Base-by-base conservation (phyloP, 2,329 filamentous ascomycete genomes). In the Westerdykella ornata region DNA sequence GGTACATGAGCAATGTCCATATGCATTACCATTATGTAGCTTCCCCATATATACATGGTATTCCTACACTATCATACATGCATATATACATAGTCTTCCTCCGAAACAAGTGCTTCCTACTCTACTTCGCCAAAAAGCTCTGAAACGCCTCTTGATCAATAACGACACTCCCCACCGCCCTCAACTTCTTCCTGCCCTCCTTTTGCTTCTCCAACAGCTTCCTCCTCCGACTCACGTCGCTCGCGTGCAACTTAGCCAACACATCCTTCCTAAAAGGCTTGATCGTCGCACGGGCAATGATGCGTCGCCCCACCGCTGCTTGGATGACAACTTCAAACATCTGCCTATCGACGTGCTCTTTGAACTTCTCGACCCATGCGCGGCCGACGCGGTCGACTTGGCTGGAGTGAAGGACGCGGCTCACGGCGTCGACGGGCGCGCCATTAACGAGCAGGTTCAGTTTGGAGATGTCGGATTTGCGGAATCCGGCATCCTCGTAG, bases 301-400 rank as follows among this genome's bases (percentile, higher is more conserved):
- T 82, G 38, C 83, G 79, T 53, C 80, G 81, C 3, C 89, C 90
- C 0, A 85, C 84, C 0, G 85, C 83, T 3, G 92, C 90, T 67
- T 98, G 92, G 49, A 98, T 97, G 42, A 97, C 74, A 16, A 98
- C 81, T 69, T 98, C 92, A 59, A 95, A 98, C 82, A 97, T 92
- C 66, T 98, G 92, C 14, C 92, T 75, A 57, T 95, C 86, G 15
- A 98, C 90, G 57, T 97, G 90, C 65, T 96, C 82, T 61, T 95
- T 97, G 74, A 98, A 97, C 66, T 94, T 95, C 31, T 79, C 81
- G 5, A 96, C 90, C 92, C 92, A 98, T 42, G 81, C 75, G 36
- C 87, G 77, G 4, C 88, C 92, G 4, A 96, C 72, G 14, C 86
- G 76, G 20, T 90, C 84, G 0, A 83, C 80, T 65, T 96, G 88